Percentiles rank a stretch among this genome's conserved stretches.
These are phyloP conservation scores for Boletus edulis DNA, from an alignment of 768 basidiomycete genomes.

Conservation along the genomic window DNA sequence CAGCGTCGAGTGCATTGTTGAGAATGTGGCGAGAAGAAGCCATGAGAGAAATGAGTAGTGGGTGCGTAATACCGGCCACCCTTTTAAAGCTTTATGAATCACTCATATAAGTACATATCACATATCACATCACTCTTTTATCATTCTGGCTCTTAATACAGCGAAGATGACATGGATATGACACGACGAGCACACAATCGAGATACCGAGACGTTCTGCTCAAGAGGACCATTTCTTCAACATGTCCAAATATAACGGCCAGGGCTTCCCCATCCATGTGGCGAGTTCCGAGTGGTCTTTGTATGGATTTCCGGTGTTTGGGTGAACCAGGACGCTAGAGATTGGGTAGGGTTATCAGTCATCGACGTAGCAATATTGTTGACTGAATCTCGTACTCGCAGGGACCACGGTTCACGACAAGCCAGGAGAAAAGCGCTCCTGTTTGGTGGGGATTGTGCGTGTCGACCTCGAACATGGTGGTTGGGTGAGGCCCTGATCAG, in stretches of 20 bases:
- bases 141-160: too few relatives aligned
- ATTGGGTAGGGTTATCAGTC: background rate
- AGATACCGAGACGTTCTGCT: too few relatives aligned
- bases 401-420: slow-evolving; percentile 65
- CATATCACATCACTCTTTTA: background rate
- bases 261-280: slow-evolving; percentile 65
- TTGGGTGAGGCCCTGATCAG: slow-evolving; percentile 58
- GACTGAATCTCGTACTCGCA: slow-evolving; percentile 56
- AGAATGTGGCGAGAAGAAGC: slow-evolving; percentile 48
- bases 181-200: too few relatives aligned
- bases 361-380: background rate
- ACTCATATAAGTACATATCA: too few relatives aligned
- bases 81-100: too few relatives aligned
- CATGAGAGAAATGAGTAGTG: slow-evolving; percentile 21
- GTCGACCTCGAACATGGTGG: slow-evolving; percentile 72
- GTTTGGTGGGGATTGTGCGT: slow-evolving; percentile 66
- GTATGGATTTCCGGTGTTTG: slow-evolving; percentile 56
- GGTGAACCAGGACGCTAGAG: slow-evolving; percentile 64
- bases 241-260: slow-evolving; percentile 49
- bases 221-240: background rate
- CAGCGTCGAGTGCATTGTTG: slow-evolving; percentile 76
- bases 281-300: slow-evolving; percentile 62
- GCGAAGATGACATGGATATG: too few relatives aligned
- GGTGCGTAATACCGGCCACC: background rate
- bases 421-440: slow-evolving; percentile 66